Evolutionary conservation across 176 grass and related monocot species (phyloP), one percentile per base, ranked within the genome.

Genomic region (Areca catechu): DNA sequence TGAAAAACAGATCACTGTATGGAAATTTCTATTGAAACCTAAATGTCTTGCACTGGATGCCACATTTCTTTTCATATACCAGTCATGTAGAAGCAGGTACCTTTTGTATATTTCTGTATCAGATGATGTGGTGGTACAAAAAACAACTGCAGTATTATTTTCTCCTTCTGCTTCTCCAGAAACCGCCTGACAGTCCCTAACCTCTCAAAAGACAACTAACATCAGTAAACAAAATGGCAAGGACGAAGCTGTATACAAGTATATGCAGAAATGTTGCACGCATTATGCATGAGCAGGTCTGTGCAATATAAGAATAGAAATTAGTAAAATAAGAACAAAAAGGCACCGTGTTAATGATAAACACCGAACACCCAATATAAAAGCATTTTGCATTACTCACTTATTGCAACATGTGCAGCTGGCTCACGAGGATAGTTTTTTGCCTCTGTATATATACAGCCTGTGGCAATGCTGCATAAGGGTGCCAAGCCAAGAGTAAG

Each of bases 71-170:
- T 43, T 43, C 4, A 20, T 37, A 59, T 75, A 62, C 21, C 53
- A 79, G 54, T 2, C 23, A 23, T 30, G 53, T 7, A 49, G 7
- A 55, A 62, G 2, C 22, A 63, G 55, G 18, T 78, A 98, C 88
- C 88, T 74, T 70, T 85, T 89, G 67, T 98, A 98, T 78, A 98
- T 98, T 79, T 98, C 93, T 68, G 84, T 92, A 73, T 98, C 88
- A 63, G 73, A 75, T 62, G 81, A 71, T 49, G 93, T 83, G 49
- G 76, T 68, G 20, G 84, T 92, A 72, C 93, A 98, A 57, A 98
- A 98, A 24, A 98, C 93, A 71, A 98, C 79, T 22, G 81, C 81
- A 24, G 54, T n/a, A n/a, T 71, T 71, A 89, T 85, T 79, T 98
- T 98, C 60, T 76, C 84, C 56, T 89, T 92, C 56, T 98, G 93